Conservation (phyloP, 1,284 basidiomycete species). For the Cutaneotrichosporon cavernicola region DNA sequence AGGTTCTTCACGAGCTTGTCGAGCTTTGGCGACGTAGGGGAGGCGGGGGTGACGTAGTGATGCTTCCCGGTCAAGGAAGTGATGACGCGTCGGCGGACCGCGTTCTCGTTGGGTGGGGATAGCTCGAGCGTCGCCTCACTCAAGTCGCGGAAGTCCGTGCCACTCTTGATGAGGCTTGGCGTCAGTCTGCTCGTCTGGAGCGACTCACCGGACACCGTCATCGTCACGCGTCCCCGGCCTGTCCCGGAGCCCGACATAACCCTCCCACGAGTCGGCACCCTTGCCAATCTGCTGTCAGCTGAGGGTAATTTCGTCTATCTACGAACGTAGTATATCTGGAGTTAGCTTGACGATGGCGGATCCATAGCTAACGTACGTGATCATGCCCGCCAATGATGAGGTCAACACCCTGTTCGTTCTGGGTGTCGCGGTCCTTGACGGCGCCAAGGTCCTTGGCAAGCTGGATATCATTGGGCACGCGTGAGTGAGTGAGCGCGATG, state of each 20-base stretch:
- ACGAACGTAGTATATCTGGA: constrained; percentile 41
- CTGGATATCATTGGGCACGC: constrained; percentile 68
- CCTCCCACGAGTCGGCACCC: constrained; percentile 71
- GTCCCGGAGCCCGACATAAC: constrained; percentile 61
- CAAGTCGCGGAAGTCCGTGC: constrained; percentile 85
- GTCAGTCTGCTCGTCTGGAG: background rate
- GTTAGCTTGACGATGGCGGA: constrained; percentile 9
- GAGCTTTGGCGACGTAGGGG: constrained; percentile 62
- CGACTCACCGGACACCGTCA: constrained; percentile 63
- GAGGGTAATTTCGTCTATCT: background rate
- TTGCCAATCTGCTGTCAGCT: constrained; percentile 63
- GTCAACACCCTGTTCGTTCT: constrained; percentile 72
- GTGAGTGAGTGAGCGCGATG: constrained; percentile 76
- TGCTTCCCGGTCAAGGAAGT: constrained; percentile 65
- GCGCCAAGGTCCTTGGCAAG: constrained; percentile 64
- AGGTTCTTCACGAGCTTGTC: constrained; percentile 64
- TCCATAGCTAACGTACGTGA: constrained; percentile 56
- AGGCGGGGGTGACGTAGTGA: constrained; percentile 63
- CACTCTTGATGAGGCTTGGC: constrained; percentile 67
- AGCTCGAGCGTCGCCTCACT: constrained; percentile 71
- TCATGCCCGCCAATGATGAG: constrained; percentile 87
- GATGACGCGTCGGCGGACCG: constrained; percentile 68
- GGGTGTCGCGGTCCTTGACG: constrained; percentile 58
- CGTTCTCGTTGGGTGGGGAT: constrained; percentile 59
- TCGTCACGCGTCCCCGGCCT: constrained; percentile 74